Percentiles rank a stretch among this genome's conserved stretches.
These are phyloP conservation scores for Pythium pectinolyticum DNA, from an alignment of 352 stramenopile genomes.

Conservation along the genomic window DNA sequence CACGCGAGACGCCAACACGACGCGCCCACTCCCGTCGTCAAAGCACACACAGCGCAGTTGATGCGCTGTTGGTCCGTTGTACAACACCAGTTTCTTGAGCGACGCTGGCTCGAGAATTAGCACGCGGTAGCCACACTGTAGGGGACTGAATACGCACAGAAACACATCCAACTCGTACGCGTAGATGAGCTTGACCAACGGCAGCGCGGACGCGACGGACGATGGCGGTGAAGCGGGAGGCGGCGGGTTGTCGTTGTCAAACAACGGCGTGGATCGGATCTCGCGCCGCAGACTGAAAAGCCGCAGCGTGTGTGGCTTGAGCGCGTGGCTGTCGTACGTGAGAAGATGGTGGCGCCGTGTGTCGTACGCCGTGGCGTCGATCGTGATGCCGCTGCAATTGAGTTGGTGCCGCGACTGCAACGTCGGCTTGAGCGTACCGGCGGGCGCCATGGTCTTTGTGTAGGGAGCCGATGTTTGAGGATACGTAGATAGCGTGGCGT, in stretches of 20 bases:
- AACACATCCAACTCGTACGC: conserved; percentile 50
- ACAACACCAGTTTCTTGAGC: conserved; percentile 55
- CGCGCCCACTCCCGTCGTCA: conserved; percentile 35
- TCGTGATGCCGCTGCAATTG: conserved; percentile 46
- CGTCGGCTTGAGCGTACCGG: conserved; percentile 36
- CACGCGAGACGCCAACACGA: conserved; percentile 45
- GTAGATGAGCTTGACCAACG: conserved; percentile 42
- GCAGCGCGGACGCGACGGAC: conserved; percentile 6
- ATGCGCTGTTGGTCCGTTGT: conserved; percentile 43
- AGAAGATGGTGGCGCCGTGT: conserved; percentile 67
- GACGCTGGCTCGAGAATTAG: conserved; percentile 65
- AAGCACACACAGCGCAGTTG: conserved; percentile 44
- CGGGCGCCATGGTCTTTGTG: conserved; percentile 7
- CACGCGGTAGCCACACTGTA: conserved; percentile 38
- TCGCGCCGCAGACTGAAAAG: conserved; percentile 75
- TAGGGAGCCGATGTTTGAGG: neutral
- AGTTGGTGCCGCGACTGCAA: conserved; percentile 80
- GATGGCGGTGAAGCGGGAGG: neutral
- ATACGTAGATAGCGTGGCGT: too few species aligned
- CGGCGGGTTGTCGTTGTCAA: conserved; percentile 35
- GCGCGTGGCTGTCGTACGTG: conserved; percentile 45
- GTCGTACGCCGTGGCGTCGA: conserved; percentile 67
- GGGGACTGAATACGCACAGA: conserved; percentile 55
- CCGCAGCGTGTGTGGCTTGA: conserved; percentile 54
- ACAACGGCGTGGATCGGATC: conserved; percentile 55